Conservation (phyloP, 2,329 filamentous ascomycete genomes). For the Simplicillium aogashimaense region DNA sequence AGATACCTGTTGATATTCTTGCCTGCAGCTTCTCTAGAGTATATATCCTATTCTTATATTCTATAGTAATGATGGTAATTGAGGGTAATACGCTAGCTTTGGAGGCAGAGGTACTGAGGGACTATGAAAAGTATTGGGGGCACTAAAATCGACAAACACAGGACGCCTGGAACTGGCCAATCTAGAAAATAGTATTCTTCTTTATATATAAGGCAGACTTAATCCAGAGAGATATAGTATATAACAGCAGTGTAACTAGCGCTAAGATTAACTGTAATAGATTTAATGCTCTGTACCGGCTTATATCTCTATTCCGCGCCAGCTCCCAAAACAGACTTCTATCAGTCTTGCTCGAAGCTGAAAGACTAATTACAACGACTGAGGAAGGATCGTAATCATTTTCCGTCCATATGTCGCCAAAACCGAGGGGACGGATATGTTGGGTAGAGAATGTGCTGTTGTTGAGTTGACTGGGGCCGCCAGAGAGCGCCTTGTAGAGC, state of each 20-base stretch:
- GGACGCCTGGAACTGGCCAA: conserved; percentile 4
- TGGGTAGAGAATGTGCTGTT: neutral
- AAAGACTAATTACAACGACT: conserved; percentile 20
- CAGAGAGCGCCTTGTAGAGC: conserved; percentile 1
- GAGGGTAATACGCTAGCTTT: neutral
- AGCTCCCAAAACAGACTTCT: conserved; percentile 16
- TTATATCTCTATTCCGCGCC: conserved; percentile 7
- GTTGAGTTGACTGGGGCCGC: conserved; percentile 10
- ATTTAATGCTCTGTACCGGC: conserved; percentile 9
- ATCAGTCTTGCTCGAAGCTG: conserved; percentile 19
- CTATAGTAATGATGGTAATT: neutral
- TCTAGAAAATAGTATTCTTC: conserved; percentile 7
- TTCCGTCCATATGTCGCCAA: conserved; percentile 13
- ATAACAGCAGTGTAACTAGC: conserved; percentile 4
- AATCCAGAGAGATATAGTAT: conserved; percentile 1
- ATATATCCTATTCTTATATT: neutral
- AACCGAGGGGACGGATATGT: conserved; percentile 10
- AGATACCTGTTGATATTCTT: neutral
- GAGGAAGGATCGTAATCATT: conserved; percentile 20
- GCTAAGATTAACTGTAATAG: conserved; percentile 17
- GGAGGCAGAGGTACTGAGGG: neutral
- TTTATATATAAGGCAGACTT: conserved; percentile 7
- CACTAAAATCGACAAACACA: conserved; percentile 13
- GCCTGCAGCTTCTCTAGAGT: neutral
- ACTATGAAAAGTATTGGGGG: neutral